Conservation (phyloP, 805 yeast genomes). For the Starmerella ratchasimensis region DNA sequence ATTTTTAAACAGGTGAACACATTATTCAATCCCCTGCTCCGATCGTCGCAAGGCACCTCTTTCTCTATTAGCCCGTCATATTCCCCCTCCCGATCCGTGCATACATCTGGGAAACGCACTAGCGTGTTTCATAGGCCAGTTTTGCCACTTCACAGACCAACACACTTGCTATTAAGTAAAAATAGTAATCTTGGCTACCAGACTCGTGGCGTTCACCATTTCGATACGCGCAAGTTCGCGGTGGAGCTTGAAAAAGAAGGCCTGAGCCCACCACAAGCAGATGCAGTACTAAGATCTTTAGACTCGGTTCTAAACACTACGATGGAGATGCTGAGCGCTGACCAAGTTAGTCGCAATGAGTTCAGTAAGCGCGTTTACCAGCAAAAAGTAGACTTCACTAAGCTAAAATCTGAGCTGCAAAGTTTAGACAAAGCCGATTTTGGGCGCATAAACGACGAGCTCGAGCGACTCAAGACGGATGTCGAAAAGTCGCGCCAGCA, state of each 20-base stretch:
- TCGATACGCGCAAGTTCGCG: conserved; percentile 67
- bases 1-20: too few species aligned
- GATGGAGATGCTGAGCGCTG: conserved; percentile 55
- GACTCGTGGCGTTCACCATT: conserved; percentile 28
- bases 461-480: conserved; percentile 70
- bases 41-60: too few species aligned
- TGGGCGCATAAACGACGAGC: conserved; percentile 68
- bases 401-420: conserved; percentile 80
- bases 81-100: too few species aligned
- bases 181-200: too few species aligned
- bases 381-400: conserved; percentile 93
- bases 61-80: too few species aligned
- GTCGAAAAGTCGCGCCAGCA: conserved; percentile 73
- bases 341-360: conserved; percentile 73
- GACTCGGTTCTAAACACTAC: conserved; percentile 69
- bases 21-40: too few species aligned
- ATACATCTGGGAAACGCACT: too few species aligned
- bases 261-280: conserved; percentile 62
- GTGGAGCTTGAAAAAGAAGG: conserved; percentile 55
- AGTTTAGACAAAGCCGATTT: conserved; percentile 79
- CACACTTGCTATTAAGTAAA: too few species aligned
- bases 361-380: conserved; percentile 78
- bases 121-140: too few species aligned
- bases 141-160: too few species aligned
- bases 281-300: conserved; percentile 61